A percentile compares a stretch with the other conserved stretches of the same genome.
phyloP scores from a whole-genome alignment of 1,284 basidiomycete species.

The Marasmius sp. region DNA sequence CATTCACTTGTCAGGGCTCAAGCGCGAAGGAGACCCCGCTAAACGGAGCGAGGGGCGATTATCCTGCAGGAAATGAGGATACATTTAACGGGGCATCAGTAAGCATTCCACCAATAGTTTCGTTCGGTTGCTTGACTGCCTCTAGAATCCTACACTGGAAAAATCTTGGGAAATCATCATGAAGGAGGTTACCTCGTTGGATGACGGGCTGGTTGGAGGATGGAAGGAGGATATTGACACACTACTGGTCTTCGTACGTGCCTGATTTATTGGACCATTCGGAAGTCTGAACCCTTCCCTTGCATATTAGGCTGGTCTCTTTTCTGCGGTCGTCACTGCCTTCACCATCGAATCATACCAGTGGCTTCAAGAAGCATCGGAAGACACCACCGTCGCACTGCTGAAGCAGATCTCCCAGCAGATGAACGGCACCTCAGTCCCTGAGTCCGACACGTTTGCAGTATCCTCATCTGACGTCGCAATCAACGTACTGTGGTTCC shows the following conservation, averaged over 20 bases:
- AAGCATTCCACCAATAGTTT: too few relatives aligned
- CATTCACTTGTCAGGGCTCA: too few relatives aligned
- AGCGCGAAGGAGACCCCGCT: too few relatives aligned
- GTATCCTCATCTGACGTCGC: neutral
- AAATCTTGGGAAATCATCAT: too few relatives aligned
- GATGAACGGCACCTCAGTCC: neutral
- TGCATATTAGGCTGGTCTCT: neutral
- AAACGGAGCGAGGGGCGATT: too few relatives aligned
- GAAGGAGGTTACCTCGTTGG: too few relatives aligned
- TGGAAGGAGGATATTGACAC: neutral
- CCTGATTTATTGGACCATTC: neutral
- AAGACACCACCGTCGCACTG: neutral
- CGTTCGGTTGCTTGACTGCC: too few relatives aligned
- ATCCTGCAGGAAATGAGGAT: too few relatives aligned
- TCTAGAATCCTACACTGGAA: too few relatives aligned
- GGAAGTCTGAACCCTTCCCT: neutral
- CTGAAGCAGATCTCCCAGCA: constrained; percentile 1
- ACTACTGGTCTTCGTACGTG: neutral
- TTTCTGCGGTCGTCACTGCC: constrained; percentile 4
- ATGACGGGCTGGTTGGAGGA: too few relatives aligned
- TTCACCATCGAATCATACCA: constrained; percentile 8
- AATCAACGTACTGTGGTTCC: constrained; percentile 5
- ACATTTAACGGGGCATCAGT: too few relatives aligned
- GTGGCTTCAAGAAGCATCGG: neutral
- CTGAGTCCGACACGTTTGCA: neutral